A percentile compares a stretch with the other conserved stretches of the same genome.
Evolutionary conservation across 2,329 filamentous ascomycete genomes (phyloP).

Genomic region (Cryoendolithus antarcticus): DNA sequence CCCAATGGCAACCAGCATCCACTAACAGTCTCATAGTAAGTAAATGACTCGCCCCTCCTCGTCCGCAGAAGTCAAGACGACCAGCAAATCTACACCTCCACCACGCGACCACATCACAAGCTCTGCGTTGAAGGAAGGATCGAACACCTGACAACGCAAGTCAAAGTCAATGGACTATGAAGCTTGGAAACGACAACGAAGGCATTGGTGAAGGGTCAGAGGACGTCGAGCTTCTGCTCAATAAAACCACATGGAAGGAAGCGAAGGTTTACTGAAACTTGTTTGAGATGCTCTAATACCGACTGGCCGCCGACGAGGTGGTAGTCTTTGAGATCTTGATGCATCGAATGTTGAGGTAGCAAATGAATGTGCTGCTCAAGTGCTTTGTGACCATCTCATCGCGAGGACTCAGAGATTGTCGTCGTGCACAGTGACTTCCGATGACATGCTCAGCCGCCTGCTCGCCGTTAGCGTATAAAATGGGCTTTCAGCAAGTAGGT

Average conservation of each 20-base stretch:
- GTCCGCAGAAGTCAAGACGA: conserved; percentile 13
- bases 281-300: conserved; percentile 6
- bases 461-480: too few species aligned
- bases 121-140: conserved; percentile 22
- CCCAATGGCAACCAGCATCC: conserved; percentile 1
- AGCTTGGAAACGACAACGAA: conserved; percentile 6
- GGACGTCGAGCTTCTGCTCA: conserved; percentile 4
- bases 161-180: conserved; percentile 8
- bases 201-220: background rate
- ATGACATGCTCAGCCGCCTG: too few species aligned
- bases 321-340: conserved; percentile 1
- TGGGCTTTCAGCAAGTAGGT: too few species aligned
- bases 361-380: too few species aligned
- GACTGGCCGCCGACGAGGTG: conserved; percentile 3
- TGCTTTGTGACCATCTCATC: too few species aligned
- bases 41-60: conserved; percentile 35
- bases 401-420: too few species aligned
- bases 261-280: conserved; percentile 2
- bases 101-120: conserved; percentile 19
- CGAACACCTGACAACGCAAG: conserved; percentile 21
- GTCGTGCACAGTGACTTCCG: too few species aligned
- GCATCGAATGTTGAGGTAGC: too few species aligned
- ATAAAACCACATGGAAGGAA: conserved; percentile 2
- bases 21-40: conserved; percentile 21
- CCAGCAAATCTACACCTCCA: conserved; percentile 9